Conservation (phyloP, 1,139 yeast species). For the Blastobotrys serpentis region DNA sequence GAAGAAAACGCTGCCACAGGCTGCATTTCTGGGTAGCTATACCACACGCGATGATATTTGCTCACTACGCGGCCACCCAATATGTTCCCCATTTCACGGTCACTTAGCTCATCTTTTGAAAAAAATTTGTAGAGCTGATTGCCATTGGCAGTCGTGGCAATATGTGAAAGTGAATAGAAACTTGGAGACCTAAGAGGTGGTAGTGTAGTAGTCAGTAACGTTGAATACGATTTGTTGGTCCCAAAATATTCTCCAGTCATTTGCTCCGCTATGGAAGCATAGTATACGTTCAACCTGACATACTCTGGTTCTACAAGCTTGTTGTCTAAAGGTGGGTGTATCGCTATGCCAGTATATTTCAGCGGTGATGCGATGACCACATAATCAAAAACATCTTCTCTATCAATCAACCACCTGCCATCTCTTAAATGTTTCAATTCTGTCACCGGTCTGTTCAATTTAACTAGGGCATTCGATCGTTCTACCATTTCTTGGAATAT, state of each 20-base stretch:
- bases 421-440: slow-evolving; percentile 20
- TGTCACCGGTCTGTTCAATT: slow-evolving; percentile 34
- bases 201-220: slow-evolving; percentile 33
- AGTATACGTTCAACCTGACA: slow-evolving; percentile 36
- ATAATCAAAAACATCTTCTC: slow-evolving; percentile 37
- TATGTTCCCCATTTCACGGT: slow-evolving; percentile 20
- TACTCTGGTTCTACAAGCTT: slow-evolving; percentile 31
- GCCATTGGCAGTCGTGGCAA: slow-evolving; percentile 26
- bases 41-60: slow-evolving; percentile 23
- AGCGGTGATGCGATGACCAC: slow-evolving; percentile 47
- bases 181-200: slow-evolving; percentile 13
- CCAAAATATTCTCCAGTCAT: slow-evolving; percentile 27
- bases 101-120: slow-evolving; percentile 32
- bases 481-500: slow-evolving; percentile 43
- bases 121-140: slow-evolving; percentile 45
- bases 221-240: slow-evolving; percentile 20
- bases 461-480: slow-evolving; percentile 36
- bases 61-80: slow-evolving; percentile 19
- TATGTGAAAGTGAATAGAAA: slow-evolving; percentile 31
- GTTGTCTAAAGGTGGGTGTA: slow-evolving; percentile 17
- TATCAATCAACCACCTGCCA: slow-evolving; percentile 27
- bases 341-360: slow-evolving; percentile 33
- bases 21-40: slow-evolving; percentile 30
- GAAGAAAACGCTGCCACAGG: slow-evolving; percentile 31
- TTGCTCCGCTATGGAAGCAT: slow-evolving; percentile 28